These are phyloP conservation scores for Nicotiana undulata DNA, from an alignment of 257 asterid species.

Conservation along the genomic window DNA sequence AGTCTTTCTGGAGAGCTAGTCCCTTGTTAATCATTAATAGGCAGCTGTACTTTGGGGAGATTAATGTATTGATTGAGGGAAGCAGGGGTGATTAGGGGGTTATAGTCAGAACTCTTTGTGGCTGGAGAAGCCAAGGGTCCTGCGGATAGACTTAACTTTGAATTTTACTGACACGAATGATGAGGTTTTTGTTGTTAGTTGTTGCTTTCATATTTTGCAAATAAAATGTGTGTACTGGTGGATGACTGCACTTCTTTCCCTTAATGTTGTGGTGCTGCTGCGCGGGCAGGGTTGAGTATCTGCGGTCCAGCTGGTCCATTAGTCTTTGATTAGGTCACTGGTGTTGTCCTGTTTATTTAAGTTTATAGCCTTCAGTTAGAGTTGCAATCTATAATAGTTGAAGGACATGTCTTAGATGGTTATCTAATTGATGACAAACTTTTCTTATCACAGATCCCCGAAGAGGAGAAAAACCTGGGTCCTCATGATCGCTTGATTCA, in stretches of 20 bases:
- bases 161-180: neutral
- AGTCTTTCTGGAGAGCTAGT: neutral
- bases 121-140: neutral
- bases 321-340: neutral
- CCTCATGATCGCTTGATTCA: slow-evolving; percentile 26
- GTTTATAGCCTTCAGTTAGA: neutral
- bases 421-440: neutral
- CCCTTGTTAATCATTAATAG: neutral
- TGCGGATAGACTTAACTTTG: neutral
- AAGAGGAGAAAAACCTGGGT: slow-evolving; percentile 24
- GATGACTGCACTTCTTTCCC: slow-evolving; percentile 1
- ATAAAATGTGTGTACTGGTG: neutral
- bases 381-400: neutral
- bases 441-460: slow-evolving; percentile 19
- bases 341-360: neutral
- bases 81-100: neutral
- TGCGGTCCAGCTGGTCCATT: neutral
- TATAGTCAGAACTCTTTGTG: neutral
- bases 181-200: neutral
- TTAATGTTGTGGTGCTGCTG: neutral
- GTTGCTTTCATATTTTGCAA: neutral
- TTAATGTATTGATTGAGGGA: neutral
- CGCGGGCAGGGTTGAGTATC: neutral
- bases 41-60: neutral
- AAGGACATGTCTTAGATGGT: neutral